Conservation (phyloP, 1,139 yeast genomes). For the Kluyveromyces sp. region DNA sequence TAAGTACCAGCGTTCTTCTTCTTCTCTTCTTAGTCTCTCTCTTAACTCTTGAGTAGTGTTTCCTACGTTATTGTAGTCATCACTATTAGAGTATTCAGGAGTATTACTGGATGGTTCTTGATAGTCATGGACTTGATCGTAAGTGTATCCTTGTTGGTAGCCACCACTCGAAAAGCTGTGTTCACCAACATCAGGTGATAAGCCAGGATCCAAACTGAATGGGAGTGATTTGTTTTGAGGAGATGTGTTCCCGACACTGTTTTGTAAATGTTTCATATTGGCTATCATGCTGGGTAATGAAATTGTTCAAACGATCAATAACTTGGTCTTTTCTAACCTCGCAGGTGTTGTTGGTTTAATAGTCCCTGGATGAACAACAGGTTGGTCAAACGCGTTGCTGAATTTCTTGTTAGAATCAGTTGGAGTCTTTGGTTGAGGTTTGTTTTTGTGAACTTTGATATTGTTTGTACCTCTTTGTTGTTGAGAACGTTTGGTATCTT, state of each 20-base stretch:
- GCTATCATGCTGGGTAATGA: conserved; percentile 20
- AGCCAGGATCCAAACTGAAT: conserved; percentile 2
- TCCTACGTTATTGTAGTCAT: background rate
- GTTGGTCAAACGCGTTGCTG: background rate
- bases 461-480: conserved; percentile 10
- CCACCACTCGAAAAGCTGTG: background rate
- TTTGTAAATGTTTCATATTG: conserved; percentile 22
- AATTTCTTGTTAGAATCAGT: background rate
- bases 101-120: background rate
- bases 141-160: background rate
- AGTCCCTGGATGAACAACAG: background rate
- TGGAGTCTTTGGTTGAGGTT: background rate
- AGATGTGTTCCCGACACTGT: conserved; percentile 10
- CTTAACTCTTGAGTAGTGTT: background rate
- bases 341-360: conserved; percentile 7
- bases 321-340: conserved; percentile 7
- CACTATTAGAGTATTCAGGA: background rate
- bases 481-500: conserved; percentile 55
- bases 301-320: conserved; percentile 17
- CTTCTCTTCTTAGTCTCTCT: conserved; percentile 13
- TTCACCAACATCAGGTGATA: background rate
- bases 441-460: background rate
- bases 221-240: background rate
- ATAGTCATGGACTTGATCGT: background rate
- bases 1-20: conserved; percentile 8